Conservation (phyloP, 139 green algal species). For the Desmodesmus armatus region DNA sequence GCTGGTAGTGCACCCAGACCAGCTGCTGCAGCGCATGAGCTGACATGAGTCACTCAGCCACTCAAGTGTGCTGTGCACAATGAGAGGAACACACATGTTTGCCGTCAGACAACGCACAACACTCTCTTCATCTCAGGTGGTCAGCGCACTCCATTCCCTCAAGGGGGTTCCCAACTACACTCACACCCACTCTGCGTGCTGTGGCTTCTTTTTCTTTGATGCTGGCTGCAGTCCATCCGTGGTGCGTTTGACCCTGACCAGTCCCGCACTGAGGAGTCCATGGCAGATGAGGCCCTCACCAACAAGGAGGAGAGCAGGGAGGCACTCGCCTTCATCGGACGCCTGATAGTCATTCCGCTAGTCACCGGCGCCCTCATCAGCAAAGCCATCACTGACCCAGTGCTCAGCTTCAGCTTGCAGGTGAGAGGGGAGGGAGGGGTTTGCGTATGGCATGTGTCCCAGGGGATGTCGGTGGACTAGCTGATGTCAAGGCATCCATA, state of each 20-base stretch:
- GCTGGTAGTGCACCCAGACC: not conserved
- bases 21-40: not conserved
- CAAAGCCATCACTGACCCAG: slow-evolving; percentile 73
- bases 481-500: no score
- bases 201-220: not conserved
- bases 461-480: no score
- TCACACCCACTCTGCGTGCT: not conserved
- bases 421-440: not conserved
- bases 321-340: slow-evolving; percentile 60
- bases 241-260: slow-evolving; percentile 71
- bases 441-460: no score
- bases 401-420: slow-evolving; percentile 69
- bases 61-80: no score
- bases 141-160: no score
- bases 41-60: no score
- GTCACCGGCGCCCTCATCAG: slow-evolving; percentile 73
- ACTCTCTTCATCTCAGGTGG: not conserved
- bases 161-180: no score
- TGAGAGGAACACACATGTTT: no score
- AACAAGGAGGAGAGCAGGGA: slow-evolving; percentile 86
- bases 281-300: slow-evolving; percentile 76
- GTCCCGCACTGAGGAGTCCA: slow-evolving; percentile 55
- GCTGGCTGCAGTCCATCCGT: slow-evolving; percentile 42
- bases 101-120: not conserved
- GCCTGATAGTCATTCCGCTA: slow-evolving; percentile 75